Conservation (phyloP, 306 rosid genomes). For the Citrullus mucosospermus region DNA sequence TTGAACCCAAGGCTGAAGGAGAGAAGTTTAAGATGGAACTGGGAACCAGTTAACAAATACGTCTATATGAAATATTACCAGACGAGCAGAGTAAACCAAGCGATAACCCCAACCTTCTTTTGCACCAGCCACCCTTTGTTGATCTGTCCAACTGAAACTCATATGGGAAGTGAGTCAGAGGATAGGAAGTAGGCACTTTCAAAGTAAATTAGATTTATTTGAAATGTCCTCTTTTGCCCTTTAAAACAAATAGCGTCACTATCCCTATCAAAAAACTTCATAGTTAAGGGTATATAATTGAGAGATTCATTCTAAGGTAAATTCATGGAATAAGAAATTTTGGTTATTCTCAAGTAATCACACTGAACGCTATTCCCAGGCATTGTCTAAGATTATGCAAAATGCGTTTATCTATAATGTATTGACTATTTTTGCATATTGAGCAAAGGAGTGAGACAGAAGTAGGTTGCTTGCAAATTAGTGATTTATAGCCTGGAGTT, state of each 20-base stretch:
- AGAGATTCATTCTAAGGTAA: neutral
- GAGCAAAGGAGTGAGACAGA: neutral
- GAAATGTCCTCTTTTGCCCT: neutral
- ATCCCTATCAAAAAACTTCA: neutral
- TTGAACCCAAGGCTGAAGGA: conserved; percentile 5
- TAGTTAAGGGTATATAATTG: neutral
- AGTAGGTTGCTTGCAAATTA: neutral
- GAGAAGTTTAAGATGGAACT: neutral
- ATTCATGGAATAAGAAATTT: neutral
- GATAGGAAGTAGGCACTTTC: neutral
- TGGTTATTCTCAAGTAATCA: neutral
- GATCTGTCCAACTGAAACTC: conserved; percentile 76
- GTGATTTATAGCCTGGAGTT: neutral
- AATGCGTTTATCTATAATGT: neutral
- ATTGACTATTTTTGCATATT: neutral
- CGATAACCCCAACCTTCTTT: conserved; percentile 86
- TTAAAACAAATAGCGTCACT: neutral
- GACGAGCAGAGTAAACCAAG: conserved; percentile 72
- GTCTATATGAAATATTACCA: conserved; percentile 33
- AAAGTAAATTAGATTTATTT: neutral
- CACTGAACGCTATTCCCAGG: neutral
- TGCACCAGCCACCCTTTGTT: conserved; percentile 75
- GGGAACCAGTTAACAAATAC: neutral
- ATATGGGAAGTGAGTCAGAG: neutral
- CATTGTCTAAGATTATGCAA: neutral